A percentile compares a stretch with the other conserved stretches of the same genome.
These are phyloP conservation scores for Cupressus sempervirens DNA, from an alignment of 75 land plant genomes.

Conservation along the genomic window DNA sequence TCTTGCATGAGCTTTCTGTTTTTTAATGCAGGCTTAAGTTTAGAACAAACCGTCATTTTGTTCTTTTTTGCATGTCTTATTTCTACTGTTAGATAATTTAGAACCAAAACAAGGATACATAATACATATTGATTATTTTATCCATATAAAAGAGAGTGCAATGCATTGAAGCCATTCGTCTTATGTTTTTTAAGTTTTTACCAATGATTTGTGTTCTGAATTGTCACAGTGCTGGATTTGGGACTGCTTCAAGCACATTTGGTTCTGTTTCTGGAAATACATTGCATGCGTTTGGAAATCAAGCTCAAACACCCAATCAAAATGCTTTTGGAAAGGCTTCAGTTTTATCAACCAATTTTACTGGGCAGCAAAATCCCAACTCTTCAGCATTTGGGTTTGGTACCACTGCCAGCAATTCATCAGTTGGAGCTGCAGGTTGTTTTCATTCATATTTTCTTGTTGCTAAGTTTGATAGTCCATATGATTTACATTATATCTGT, in stretches of 20 bases:
- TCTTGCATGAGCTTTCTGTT: not conserved
- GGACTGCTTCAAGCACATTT: not conserved
- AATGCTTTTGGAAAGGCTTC: not conserved
- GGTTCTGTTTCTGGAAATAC: not conserved
- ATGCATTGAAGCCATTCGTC: not conserved
- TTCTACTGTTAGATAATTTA: not conserved
- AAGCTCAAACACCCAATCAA: conserved; percentile 3
- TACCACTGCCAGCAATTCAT: not conserved
- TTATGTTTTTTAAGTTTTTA: not conserved
- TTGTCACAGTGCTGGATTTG: conserved; percentile 9
- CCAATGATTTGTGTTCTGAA: not conserved
- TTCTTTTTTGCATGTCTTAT: not conserved
- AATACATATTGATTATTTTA: not conserved
- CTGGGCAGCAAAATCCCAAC: not conserved
- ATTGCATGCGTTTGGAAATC: not conserved
- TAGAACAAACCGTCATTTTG: not conserved
- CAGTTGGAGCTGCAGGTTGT: conserved; percentile 5
- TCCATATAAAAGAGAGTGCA: not conserved
- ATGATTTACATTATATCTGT: not conserved
- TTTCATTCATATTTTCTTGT: not conserved
- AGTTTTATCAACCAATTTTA: not conserved
- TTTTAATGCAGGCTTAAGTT: not conserved
- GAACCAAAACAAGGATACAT: not conserved
- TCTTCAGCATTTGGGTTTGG: not conserved
- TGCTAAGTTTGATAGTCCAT: not conserved